These are phyloP conservation scores for Scheffersomyces parashehatae DNA, from an alignment of 1,139 yeast genomes.

Conservation along the genomic window DNA sequence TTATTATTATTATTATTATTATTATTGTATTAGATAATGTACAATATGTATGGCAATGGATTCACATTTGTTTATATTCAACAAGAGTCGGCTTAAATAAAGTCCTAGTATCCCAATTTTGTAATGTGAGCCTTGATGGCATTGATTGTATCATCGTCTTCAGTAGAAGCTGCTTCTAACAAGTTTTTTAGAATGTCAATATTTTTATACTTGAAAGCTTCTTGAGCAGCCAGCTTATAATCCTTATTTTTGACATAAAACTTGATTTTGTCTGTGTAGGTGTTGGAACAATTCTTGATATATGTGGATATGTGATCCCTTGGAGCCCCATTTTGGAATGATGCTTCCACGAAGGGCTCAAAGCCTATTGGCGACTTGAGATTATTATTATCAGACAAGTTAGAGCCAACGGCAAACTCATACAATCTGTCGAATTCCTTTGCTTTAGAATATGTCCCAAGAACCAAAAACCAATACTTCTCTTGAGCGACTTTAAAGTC, in stretches of 20 bases:
- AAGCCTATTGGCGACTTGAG: slow-evolving; percentile 76
- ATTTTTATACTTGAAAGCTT: slow-evolving; percentile 61
- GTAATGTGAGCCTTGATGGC: slow-evolving; percentile 27
- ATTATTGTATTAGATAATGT: no score
- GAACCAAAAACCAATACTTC: slow-evolving; percentile 63
- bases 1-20: neutral
- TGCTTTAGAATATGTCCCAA: slow-evolving; percentile 52
- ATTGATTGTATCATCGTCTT: slow-evolving; percentile 20
- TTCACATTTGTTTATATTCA: no score
- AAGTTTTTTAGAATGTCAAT: slow-evolving; percentile 39
- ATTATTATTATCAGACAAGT: slow-evolving; percentile 20
- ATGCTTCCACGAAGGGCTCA: slow-evolving; percentile 58
- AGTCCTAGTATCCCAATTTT: slow-evolving; percentile 28
- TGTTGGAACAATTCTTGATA: slow-evolving; percentile 32
- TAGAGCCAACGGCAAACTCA: slow-evolving; percentile 35
- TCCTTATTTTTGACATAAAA: slow-evolving; percentile 57
- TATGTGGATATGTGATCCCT: slow-evolving; percentile 35
- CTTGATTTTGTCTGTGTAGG: slow-evolving; percentile 44
- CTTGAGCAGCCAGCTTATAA: slow-evolving; percentile 55
- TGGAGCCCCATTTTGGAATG: slow-evolving; percentile 52
- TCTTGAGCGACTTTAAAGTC: slow-evolving; percentile 65
- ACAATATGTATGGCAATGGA: neutral
- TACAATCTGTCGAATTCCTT: slow-evolving; percentile 66
- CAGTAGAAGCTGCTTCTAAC: slow-evolving; percentile 20
- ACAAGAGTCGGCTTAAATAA: neutral